A percentile compares a stretch with the other conserved stretches of the same genome.
phyloP scores from a whole-genome alignment of 2,329 filamentous ascomycete species.

The Colletotrichum camelliae region DNA sequence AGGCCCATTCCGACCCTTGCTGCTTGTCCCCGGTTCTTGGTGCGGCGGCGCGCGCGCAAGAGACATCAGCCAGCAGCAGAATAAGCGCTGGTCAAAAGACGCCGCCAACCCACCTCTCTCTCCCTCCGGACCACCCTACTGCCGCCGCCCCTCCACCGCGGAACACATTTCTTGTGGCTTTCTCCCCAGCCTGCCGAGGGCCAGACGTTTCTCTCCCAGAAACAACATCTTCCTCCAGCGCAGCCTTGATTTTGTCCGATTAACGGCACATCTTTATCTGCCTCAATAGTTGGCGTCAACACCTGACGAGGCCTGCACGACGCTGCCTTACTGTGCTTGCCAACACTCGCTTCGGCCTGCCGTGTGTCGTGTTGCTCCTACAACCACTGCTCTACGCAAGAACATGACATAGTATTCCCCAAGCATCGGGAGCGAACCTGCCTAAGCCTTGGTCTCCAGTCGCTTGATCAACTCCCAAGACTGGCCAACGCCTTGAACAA shows the following conservation, averaged over 20 bases:
- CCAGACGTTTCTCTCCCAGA: background rate
- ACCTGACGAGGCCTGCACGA: background rate
- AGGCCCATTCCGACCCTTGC: background rate
- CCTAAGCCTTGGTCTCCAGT: background rate
- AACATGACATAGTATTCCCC: slow-evolving; percentile 12
- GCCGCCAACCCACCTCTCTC: background rate
- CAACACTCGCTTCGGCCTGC: background rate
- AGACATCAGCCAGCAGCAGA: background rate
- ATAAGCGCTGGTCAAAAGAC: slow-evolving; percentile 19
- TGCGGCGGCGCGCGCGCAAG: background rate
- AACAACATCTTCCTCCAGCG: background rate
- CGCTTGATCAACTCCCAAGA: background rate
- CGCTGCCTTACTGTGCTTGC: background rate
- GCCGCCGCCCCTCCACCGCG: background rate
- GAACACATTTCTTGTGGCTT: slow-evolving; percentile 1
- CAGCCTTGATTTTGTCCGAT: background rate
- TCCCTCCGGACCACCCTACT: background rate
- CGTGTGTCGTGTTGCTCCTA: background rate
- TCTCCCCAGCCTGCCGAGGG: background rate
- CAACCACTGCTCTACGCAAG: background rate
- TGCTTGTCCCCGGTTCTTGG: background rate
- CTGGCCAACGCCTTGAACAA: background rate
- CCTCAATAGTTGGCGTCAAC: background rate
- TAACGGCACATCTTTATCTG: background rate
- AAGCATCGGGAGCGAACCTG: background rate